Conservation (phyloP, 495 filamentous ascomycete genomes). For the Trichocladium antarcticum region DNA sequence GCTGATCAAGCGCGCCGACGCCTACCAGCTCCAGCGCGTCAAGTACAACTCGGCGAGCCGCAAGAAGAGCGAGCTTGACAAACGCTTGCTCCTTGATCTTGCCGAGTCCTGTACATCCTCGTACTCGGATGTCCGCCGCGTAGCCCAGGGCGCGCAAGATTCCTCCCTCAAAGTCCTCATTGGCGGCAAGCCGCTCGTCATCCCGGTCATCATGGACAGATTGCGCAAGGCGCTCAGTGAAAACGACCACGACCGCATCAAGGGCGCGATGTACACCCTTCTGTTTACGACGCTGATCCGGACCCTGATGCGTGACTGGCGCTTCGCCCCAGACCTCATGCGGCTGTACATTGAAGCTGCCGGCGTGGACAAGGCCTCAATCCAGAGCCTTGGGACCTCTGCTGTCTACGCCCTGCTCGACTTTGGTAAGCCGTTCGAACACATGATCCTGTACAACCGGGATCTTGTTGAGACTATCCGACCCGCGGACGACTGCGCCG, state of each 20-base stretch:
- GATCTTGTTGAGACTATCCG: constrained; percentile 60
- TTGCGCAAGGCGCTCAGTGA: constrained; percentile 72
- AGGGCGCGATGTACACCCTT: constrained; percentile 83
- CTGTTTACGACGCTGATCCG: constrained; percentile 82
- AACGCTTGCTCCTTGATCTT: constrained; percentile 71
- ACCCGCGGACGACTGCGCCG: constrained; percentile 55
- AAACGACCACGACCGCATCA: constrained; percentile 79
- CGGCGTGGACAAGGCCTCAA: constrained; percentile 81
- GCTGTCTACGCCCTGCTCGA: constrained; percentile 82
- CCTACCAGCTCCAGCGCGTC: constrained; percentile 87
- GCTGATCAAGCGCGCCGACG: constrained; percentile 77
- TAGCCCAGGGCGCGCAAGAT: constrained; percentile 84
- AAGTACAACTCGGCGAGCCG: constrained; percentile 85
- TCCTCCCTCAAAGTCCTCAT: constrained; percentile 87
- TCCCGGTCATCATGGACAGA: constrained; percentile 69
- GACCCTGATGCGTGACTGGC: constrained; percentile 81
- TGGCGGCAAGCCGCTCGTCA: constrained; percentile 74
- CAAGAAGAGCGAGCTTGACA: constrained; percentile 73
- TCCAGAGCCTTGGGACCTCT: constrained; percentile 76
- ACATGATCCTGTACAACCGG: constrained; percentile 76
- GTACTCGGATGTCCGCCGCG: constrained; percentile 89
- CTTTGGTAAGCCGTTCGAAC: constrained; percentile 72
- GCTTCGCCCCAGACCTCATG: constrained; percentile 77
- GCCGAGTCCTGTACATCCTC: constrained; percentile 85
- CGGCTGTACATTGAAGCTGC: constrained; percentile 80